Evolutionary conservation across 345 rosid species (phyloP).

Genomic region (Viola odorata): DNA sequence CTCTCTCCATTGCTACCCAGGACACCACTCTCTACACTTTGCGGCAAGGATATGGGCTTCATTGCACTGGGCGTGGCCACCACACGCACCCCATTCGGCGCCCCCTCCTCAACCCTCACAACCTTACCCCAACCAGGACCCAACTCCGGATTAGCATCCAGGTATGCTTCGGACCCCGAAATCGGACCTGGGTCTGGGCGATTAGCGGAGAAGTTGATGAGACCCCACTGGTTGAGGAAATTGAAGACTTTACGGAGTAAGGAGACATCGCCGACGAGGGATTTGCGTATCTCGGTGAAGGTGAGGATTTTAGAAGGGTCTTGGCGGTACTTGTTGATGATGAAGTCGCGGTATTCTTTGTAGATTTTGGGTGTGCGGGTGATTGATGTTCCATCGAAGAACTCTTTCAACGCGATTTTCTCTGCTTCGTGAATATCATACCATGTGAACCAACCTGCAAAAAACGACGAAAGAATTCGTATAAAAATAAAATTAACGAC

Average conservation of each 20-base stretch:
- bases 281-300: slow-evolving; percentile 75
- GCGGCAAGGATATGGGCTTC: slow-evolving; percentile 47
- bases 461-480: neutral
- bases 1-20: slow-evolving; percentile 20
- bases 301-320: slow-evolving; percentile 62
- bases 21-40: slow-evolving; percentile 12
- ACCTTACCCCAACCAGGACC: slow-evolving; percentile 1
- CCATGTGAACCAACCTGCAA: slow-evolving; percentile 87
- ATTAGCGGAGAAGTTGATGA: slow-evolving; percentile 50
- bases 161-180: neutral
- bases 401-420: slow-evolving; percentile 58
- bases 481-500: neutral
- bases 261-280: slow-evolving; percentile 74
- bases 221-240: slow-evolving; percentile 66
- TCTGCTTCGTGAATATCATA: slow-evolving; percentile 88
- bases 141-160: slow-evolving; percentile 16
- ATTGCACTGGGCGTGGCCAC: slow-evolving; percentile 62
- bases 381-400: slow-evolving; percentile 77
- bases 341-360: slow-evolving; percentile 89
- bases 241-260: slow-evolving; percentile 68
- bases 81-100: slow-evolving; percentile 68
- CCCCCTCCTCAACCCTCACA: slow-evolving; percentile 56
- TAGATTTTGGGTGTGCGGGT: slow-evolving; percentile 85
- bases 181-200: slow-evolving; percentile 19
- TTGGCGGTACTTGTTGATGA: slow-evolving; percentile 81